These are phyloP conservation scores for Ceratobasidium theobromae DNA, from an alignment of 1,284 basidiomycete genomes.

Conservation along the genomic window DNA sequence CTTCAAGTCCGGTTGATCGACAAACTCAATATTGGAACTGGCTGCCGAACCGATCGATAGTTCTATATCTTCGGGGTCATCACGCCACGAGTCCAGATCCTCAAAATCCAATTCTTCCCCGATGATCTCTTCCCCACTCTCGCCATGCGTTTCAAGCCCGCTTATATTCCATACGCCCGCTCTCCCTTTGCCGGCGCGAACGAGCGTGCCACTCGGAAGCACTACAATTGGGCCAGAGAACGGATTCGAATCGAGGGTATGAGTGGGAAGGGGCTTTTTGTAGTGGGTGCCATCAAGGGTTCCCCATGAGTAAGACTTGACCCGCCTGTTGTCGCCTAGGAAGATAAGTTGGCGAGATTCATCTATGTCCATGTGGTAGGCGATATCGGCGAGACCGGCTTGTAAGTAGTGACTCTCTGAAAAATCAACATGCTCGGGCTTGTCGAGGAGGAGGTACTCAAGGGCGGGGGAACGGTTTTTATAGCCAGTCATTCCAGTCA, in stretches of 20 bases:
- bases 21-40: not conserved
- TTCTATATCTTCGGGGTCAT: slow-evolving; percentile 13
- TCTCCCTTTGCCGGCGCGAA: slow-evolving; percentile 6
- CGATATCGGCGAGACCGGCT: not conserved
- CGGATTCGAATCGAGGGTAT: slow-evolving; percentile 3
- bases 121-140: not conserved
- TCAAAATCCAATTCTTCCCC: not conserved
- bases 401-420: not conserved
- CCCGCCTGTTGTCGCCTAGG: slow-evolving; percentile 5
- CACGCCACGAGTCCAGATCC: not conserved
- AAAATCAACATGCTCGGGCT: not conserved
- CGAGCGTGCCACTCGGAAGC: slow-evolving; percentile 3
- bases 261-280: not conserved
- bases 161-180: slow-evolving; percentile 7
- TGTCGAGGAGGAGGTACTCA: not conserved
- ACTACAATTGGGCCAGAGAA: not conserved
- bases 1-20: not conserved
- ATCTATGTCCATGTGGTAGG: slow-evolving; percentile 8
- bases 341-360: slow-evolving; percentile 13
- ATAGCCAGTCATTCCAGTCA: not conserved
- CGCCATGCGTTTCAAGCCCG: slow-evolving; percentile 8
- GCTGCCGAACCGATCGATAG: not conserved
- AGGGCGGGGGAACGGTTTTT: slow-evolving; percentile 2
- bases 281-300: not conserved
- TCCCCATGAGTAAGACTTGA: slow-evolving; percentile 20